These are phyloP conservation scores for Jamesozyma spencerorum DNA, from an alignment of 805 yeast genomes.

Conservation along the genomic window DNA sequence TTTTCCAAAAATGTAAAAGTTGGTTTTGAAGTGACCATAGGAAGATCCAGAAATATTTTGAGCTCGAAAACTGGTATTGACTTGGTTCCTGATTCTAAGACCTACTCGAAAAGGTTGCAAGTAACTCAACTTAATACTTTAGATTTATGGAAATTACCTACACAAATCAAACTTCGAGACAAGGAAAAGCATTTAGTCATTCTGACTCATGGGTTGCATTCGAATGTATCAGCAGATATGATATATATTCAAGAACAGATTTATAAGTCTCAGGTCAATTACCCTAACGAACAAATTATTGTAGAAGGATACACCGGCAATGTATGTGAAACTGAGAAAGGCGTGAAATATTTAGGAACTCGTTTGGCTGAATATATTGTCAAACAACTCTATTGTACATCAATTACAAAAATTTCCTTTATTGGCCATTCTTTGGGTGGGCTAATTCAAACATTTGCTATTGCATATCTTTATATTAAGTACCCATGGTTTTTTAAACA, in stretches of 20 bases:
- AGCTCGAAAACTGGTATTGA: constrained; percentile 13
- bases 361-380: constrained; percentile 59
- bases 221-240: constrained; percentile 71
- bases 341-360: constrained; percentile 64
- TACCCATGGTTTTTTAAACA: constrained; percentile 59
- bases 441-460: constrained; percentile 63
- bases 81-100: constrained; percentile 22
- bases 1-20: constrained; percentile 55
- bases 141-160: constrained; percentile 66
- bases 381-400: constrained; percentile 35
- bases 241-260: constrained; percentile 61
- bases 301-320: constrained; percentile 65
- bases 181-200: constrained; percentile 57
- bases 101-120: constrained; percentile 30
- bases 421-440: constrained; percentile 80
- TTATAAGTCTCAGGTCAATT: constrained; percentile 35
- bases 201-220: constrained; percentile 70
- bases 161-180: constrained; percentile 8
- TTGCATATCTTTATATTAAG: constrained; percentile 58
- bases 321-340: constrained; percentile 71
- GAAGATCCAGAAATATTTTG: constrained; percentile 31
- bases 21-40: constrained; percentile 52
- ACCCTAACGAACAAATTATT: constrained; percentile 37
- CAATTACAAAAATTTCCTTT: constrained; percentile 52
- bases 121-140: constrained; percentile 47